Conservation (phyloP, 257 asterid genomes). For the Lavandula angustifolia region DNA sequence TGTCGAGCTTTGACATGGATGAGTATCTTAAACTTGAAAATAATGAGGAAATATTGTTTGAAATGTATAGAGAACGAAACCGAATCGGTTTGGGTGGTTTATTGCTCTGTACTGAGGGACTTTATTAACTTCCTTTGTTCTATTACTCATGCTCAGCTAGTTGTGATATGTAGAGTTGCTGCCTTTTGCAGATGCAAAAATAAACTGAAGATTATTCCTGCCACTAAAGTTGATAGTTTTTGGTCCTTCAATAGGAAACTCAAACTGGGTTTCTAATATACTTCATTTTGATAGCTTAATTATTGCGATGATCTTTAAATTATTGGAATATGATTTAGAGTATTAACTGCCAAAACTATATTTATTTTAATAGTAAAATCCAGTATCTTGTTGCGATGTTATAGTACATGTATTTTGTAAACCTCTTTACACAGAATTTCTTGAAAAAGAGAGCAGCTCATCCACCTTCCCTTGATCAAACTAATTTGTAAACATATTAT, state of each 20-base stretch:
- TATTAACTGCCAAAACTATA: too few species aligned
- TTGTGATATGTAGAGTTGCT: background rate
- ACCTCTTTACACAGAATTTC: too few species aligned
- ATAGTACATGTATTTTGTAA: too few species aligned
- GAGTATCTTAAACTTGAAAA: constrained; percentile 45
- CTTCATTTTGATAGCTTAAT: too few species aligned
- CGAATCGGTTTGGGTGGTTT: constrained; percentile 71
- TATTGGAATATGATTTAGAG: too few species aligned
- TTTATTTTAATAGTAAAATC: too few species aligned
- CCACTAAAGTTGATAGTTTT: background rate
- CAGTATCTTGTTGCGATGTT: too few species aligned
- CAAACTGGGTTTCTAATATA: background rate
- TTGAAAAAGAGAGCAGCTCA: too few species aligned
- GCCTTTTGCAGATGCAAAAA: background rate
- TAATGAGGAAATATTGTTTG: constrained; percentile 63
- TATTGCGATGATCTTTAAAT: too few species aligned
- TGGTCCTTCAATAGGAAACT: background rate
- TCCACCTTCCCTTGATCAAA: too few species aligned
- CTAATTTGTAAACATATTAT: too few species aligned
- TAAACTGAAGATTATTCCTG: background rate
- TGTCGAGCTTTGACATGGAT: constrained; percentile 55
- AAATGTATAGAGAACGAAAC: constrained; percentile 55
- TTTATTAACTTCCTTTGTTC: constrained; percentile 30
- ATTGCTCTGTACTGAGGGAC: constrained; percentile 51
- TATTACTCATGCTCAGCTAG: constrained; percentile 17